Evolutionary conservation across 768 basidiomycete species (phyloP).

Genomic region (Neoboletus subvelutipes): DNA sequence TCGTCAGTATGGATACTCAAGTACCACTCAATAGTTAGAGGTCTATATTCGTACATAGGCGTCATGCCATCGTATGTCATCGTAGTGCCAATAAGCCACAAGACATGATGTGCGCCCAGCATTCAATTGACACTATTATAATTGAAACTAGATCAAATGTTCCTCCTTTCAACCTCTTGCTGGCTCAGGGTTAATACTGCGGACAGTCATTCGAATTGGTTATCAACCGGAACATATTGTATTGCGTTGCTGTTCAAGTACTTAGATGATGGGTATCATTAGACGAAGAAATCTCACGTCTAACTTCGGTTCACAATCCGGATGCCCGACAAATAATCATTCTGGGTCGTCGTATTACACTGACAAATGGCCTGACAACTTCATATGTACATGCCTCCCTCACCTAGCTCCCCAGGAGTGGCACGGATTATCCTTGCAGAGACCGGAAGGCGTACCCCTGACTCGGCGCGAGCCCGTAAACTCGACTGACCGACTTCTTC

Average conservation of each 20-base stretch:
- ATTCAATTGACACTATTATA: too few relatives aligned
- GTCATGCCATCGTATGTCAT: not conserved
- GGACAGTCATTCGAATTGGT: not conserved
- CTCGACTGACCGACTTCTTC: constrained; percentile 13
- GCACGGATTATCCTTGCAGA: constrained; percentile 9
- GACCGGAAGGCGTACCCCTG: not conserved
- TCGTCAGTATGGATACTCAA: not conserved
- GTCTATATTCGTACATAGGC: not conserved
- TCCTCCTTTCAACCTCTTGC: not conserved
- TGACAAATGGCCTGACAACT: not conserved
- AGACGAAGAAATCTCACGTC: not conserved
- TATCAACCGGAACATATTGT: not conserved
- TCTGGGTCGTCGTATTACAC: not conserved
- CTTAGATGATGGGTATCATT: not conserved
- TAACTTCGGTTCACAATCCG: not conserved
- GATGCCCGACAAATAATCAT: too few relatives aligned
- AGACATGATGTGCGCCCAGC: not conserved
- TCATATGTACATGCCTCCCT: constrained; percentile 54
- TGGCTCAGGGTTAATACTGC: not conserved
- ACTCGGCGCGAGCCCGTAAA: constrained; percentile 15
- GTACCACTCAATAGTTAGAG: not conserved
- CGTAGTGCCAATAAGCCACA: not conserved
- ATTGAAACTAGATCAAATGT: too few relatives aligned
- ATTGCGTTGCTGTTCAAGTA: not conserved
- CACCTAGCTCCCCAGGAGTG: constrained; percentile 37